A percentile compares a stretch with the other conserved stretches of the same genome.
These are phyloP conservation scores for Nymphaea thermarum DNA, from an alignment of 164 flowering plant genomes.

Conservation along the genomic window DNA sequence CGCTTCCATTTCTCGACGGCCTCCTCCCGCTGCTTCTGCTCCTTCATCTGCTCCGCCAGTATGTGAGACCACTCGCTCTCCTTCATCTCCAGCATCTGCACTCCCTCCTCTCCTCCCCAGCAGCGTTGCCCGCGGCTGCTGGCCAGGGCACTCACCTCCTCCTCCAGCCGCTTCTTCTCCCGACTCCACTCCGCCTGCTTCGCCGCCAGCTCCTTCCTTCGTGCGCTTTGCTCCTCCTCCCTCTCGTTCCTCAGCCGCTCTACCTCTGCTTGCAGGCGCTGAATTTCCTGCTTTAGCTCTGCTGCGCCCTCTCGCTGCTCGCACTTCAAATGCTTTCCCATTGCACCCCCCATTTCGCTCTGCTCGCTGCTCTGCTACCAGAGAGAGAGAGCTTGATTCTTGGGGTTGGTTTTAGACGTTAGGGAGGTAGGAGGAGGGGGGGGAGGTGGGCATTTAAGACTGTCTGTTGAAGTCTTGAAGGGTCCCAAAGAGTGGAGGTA, in stretches of 20 bases:
- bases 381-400: background rate
- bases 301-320: background rate
- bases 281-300: background rate
- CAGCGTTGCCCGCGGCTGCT: background rate
- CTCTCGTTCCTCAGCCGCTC: background rate
- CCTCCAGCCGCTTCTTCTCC: background rate
- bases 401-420: too few relatives aligned
- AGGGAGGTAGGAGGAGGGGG: too few relatives aligned
- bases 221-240: background rate
- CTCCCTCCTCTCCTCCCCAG: background rate
- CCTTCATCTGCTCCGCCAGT: constrained; percentile 37
- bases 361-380: background rate
- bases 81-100: constrained; percentile 8
- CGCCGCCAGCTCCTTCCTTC: background rate
- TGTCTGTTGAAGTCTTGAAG: too few relatives aligned
- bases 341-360: background rate
- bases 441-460: too few relatives aligned
- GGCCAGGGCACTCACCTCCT: background rate
- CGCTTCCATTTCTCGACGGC: constrained; percentile 79
- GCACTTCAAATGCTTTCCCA: background rate
- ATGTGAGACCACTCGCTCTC: constrained; percentile 4
- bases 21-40: constrained; percentile 38
- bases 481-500: too few relatives aligned
- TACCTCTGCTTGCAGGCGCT: background rate
- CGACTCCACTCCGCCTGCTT: background rate